A percentile compares a stretch with the other conserved stretches of the same genome.
These are phyloP conservation scores for Endocarpon pusillum DNA, from an alignment of 495 filamentous ascomycete species.

Conservation along the genomic window DNA sequence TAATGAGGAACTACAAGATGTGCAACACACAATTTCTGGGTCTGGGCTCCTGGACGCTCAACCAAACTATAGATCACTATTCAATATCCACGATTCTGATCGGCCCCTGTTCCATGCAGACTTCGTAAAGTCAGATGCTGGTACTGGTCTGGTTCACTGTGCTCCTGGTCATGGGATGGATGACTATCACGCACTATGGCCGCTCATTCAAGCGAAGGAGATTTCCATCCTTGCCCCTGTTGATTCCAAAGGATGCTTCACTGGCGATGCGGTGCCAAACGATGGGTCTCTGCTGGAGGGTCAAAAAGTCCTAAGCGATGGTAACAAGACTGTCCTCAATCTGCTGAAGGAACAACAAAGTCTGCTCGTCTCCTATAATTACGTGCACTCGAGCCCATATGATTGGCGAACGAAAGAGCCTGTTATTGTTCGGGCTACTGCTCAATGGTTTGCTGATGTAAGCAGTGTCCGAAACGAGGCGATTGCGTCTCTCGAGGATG, in stretches of 20 bases:
- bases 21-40: slow-evolving; percentile 44
- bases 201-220: slow-evolving; percentile 23
- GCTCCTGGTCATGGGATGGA: slow-evolving; percentile 95
- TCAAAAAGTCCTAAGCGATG: slow-evolving; percentile 42
- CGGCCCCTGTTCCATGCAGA: slow-evolving; percentile 63
- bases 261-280: slow-evolving; percentile 50
- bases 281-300: slow-evolving; percentile 44
- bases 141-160: slow-evolving; percentile 82
- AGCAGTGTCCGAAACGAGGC: slow-evolving; percentile 59
- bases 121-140: slow-evolving; percentile 76
- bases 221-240: slow-evolving; percentile 66
- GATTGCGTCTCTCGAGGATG: slow-evolving; percentile 45
- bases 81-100: slow-evolving; percentile 30
- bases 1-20: slow-evolving; percentile 27
- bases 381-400: slow-evolving; percentile 87
- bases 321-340: slow-evolving; percentile 49
- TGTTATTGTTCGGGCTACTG: slow-evolving; percentile 78
- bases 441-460: slow-evolving; percentile 95
- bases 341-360: slow-evolving; percentile 32
- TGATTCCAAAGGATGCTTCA: slow-evolving; percentile 65
- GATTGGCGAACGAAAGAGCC: slow-evolving; percentile 94
- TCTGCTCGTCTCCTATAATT: slow-evolving; percentile 50
- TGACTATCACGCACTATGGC: slow-evolving; percentile 70
- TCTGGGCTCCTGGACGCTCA: slow-evolving; percentile 36
- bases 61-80: slow-evolving; percentile 46